Conservation (phyloP, 441 rosid genomes). For the Bruguiera hainesii region DNA sequence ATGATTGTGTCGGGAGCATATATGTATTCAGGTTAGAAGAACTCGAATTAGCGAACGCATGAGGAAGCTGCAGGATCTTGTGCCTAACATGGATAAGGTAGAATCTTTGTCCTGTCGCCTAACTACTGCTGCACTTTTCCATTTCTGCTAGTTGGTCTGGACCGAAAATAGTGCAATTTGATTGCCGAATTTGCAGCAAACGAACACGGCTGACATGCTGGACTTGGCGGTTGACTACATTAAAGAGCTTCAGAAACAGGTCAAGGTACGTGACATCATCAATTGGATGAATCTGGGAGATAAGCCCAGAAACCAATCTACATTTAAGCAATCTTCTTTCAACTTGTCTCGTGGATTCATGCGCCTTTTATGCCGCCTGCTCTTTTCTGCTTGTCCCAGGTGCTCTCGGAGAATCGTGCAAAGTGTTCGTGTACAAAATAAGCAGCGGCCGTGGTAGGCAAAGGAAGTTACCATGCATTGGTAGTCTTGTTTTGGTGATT, state of each 20-base stretch:
- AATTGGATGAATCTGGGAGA: not conserved
- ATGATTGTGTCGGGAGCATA: too few species aligned
- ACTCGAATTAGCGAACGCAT: constrained; percentile 89
- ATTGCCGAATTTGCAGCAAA: constrained; percentile 61
- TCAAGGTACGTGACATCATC: constrained; percentile 43
- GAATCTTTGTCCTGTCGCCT: not conserved
- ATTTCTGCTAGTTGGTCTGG: not conserved
- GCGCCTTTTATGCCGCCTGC: not conserved
- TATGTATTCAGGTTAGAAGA: constrained; percentile 64
- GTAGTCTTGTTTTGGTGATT: not conserved
- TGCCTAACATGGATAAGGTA: constrained; percentile 98
- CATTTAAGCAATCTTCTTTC: not conserved
- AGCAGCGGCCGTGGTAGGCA: constrained; percentile 26
- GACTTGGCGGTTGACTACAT: constrained; percentile 97
- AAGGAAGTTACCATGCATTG: not conserved
- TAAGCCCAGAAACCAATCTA: not conserved
- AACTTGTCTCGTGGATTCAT: not conserved
- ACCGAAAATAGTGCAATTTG: not conserved
- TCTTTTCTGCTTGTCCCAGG: constrained; percentile 32
- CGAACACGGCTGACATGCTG: constrained; percentile 94
- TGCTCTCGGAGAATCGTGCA: constrained; percentile 48
- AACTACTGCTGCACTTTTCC: not conserved
- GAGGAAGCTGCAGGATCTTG: constrained; percentile 94
- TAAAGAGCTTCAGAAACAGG: constrained; percentile 75
- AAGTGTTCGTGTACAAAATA: constrained; percentile 50